Base-by-base conservation (phyloP, 2,329 filamentous ascomycete genomes). In the Helicocarpus griseus region DNA sequence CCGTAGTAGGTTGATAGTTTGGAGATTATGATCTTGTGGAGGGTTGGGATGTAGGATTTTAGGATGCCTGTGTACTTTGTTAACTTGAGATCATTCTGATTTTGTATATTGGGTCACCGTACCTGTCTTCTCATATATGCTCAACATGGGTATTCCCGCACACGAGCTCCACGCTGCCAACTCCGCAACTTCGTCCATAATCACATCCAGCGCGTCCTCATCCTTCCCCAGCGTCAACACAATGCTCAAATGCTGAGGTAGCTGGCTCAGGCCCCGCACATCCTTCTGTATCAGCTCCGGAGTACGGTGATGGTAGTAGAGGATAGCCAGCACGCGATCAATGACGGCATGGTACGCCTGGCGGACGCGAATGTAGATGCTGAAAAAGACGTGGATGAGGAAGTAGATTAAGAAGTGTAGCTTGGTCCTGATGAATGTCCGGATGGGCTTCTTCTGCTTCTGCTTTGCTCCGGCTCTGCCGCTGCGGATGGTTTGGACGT, bases 271-370 rank as follows among this genome's bases (percentile, higher is more conserved):
- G 8, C 78, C 77, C 66, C 82, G 82, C 24, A 97, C 85, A 71
- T 98, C 93, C 62, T 86, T 84, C 63, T 85, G 83, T 60, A 98
- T 95, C 64, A 95, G 82, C 65, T 95, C 88, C 6, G 93, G 93
- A 0, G 91, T 95, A 49, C 88, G 87, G 69, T 98, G 93, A 72
- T 98, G 94, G 73, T 98, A 93, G 68, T 91, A 90, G 50, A 95
- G 76, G 55, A 97, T 79, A 8, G 88, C 87, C 49, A 89, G 80
- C 57, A 91, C 73, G 54, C 87, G 83, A 66, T 93, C 86, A 59
- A 82, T 76, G 47, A 95, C 77, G 7, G 85, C 80, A 66, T 91
- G 85, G 72, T 89, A 93, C 51, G 82, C 81, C 64, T 89, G 83
- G 53, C 90, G 83, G 53, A 88, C 71, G 56, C 89, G 86, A 58